These are phyloP conservation scores for Starmerella floris DNA, from an alignment of 805 yeast species.

Conservation along the genomic window DNA sequence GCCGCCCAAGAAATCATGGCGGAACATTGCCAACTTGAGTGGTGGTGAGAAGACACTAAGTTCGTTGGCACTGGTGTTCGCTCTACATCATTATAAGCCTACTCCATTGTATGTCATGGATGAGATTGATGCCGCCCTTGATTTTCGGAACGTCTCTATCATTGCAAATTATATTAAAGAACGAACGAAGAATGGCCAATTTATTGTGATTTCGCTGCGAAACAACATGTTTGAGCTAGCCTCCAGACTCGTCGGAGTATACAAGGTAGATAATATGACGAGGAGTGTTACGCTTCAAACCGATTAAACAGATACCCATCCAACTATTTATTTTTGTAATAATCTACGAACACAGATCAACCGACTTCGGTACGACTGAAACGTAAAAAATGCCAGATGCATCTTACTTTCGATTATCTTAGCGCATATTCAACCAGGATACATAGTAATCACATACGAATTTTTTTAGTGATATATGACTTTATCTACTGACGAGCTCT, in stretches of 20 bases:
- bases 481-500: too few species aligned
- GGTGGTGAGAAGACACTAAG: slow-evolving; percentile 97
- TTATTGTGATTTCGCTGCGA: slow-evolving; percentile 84
- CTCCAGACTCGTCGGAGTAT: slow-evolving; percentile 85
- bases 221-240: slow-evolving; percentile 98
- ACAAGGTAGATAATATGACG: slow-evolving; percentile 85
- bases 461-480: too few species aligned
- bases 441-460: too few species aligned
- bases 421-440: too few species aligned
- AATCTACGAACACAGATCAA: too few species aligned
- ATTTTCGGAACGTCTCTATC: slow-evolving; percentile 90
- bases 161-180: slow-evolving; percentile 95
- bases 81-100: slow-evolving; percentile 88
- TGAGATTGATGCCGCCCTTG: slow-evolving; percentile 97
- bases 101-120: slow-evolving; percentile 98
- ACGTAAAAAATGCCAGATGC: too few species aligned
- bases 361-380: too few species aligned
- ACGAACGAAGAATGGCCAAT: slow-evolving; percentile 91
- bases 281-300: slow-evolving; percentile 47
- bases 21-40: slow-evolving; percentile 81
- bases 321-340: not conserved
- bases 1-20: slow-evolving; percentile 99
- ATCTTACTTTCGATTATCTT: too few species aligned
- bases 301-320: not conserved
- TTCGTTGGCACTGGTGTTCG: slow-evolving; percentile 89